phyloP scores from a whole-genome alignment of 2,329 filamentous ascomycete genomes.

The Magnaporthiopsis incrustans region DNA sequence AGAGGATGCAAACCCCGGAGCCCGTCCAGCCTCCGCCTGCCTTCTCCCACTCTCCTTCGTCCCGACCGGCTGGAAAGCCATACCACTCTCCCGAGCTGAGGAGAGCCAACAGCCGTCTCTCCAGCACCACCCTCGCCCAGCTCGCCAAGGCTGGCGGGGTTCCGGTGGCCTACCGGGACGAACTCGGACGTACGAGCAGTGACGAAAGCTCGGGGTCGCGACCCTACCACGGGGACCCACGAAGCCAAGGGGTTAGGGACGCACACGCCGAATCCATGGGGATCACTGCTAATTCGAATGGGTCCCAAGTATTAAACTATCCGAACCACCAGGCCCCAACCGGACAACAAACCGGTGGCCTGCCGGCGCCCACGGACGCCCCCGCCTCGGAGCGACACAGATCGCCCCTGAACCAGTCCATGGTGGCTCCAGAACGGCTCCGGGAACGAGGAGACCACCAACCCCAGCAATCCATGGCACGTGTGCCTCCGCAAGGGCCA shows the following conservation, averaged over 20 bases:
- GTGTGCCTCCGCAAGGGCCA: neutral
- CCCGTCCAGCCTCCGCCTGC: conserved; percentile 72
- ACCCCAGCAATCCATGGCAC: neutral
- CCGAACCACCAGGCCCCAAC: conserved; percentile 20
- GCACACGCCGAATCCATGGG: conserved; percentile 36
- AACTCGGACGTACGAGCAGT: conserved; percentile 20
- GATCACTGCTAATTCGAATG: conserved; percentile 45
- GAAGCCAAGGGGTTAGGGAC: conserved; percentile 40
- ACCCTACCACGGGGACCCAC: conserved; percentile 21
- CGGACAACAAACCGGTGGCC: conserved; percentile 17
- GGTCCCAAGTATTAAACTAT: conserved; percentile 41
- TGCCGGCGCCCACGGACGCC: neutral
- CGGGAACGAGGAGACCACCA: neutral
- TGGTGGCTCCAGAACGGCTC: conserved; percentile 12
- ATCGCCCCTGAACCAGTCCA: conserved; percentile 34
- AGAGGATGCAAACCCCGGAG: conserved; percentile 56
- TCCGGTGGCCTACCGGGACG: conserved; percentile 23
- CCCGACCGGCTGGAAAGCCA: conserved; percentile 60
- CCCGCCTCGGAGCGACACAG: conserved; percentile 29
- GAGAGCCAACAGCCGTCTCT: conserved; percentile 76
- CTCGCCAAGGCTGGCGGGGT: conserved; percentile 62
- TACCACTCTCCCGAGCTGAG: conserved; percentile 71
- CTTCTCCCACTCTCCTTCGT: conserved; percentile 67
- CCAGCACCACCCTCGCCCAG: conserved; percentile 71
- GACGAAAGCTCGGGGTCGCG: conserved; percentile 21